Evolutionary conservation across 371 early-diverging fungal species (phyloP).

Genomic region (Mucor irregularis): DNA sequence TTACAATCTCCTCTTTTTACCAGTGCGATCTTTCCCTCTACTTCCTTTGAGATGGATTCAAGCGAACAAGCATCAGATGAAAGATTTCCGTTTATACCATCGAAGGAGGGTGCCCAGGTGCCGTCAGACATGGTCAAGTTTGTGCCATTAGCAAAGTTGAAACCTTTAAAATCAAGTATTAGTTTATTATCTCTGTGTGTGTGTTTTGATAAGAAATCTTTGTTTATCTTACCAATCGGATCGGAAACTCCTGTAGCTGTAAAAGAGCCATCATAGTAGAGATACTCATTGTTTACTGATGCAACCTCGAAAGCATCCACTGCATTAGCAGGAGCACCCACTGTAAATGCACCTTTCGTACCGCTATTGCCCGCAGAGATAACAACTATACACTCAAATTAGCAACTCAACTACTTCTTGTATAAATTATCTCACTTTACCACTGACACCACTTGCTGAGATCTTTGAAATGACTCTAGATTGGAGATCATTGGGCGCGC

Average conservation of each 20-base stretch:
- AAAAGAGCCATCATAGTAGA: not conserved
- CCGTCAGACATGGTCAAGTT: not conserved
- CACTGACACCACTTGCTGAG: slow-evolving; percentile 21
- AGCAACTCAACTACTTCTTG: not conserved
- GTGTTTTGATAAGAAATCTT: not conserved
- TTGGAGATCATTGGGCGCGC: slow-evolving; percentile 23
- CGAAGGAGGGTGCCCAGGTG: not conserved
- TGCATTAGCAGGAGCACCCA: slow-evolving; percentile 46
- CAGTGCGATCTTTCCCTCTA: slow-evolving; percentile 46
- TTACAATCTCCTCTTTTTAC: slow-evolving; percentile 56
- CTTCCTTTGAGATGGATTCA: slow-evolving; percentile 12
- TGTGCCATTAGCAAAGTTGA: not conserved
- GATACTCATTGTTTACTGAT: slow-evolving; percentile 49
- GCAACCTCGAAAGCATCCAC: slow-evolving; percentile 52
- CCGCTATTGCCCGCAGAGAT: slow-evolving; percentile 62
- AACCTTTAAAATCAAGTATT: too few species aligned
- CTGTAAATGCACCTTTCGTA: slow-evolving; percentile 39
- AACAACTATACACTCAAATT: slow-evolving; percentile 50
- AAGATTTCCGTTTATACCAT: slow-evolving; percentile 1
- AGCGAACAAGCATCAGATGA: slow-evolving; percentile 12
- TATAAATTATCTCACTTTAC: not conserved
- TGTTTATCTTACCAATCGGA: not conserved
- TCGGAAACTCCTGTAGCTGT: not conserved
- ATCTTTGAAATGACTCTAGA: not conserved
- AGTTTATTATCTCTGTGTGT: not conserved